Conservation (phyloP, 331 rosid genomes). For the Quercus phellos region DNA sequence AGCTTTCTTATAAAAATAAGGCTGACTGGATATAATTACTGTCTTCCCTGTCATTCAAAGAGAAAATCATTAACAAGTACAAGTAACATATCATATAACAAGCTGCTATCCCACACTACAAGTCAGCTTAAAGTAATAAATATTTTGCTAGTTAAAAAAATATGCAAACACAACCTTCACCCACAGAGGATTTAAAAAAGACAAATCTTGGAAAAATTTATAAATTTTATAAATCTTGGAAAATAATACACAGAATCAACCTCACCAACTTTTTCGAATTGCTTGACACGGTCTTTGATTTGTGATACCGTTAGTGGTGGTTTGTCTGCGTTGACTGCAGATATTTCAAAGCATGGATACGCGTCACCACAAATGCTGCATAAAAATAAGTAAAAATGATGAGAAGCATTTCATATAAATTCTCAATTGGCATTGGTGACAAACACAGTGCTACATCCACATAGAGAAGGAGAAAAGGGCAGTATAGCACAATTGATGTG, state of each 20-base stretch:
- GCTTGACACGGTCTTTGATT: slow-evolving; percentile 77
- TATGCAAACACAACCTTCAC: no score
- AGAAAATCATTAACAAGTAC: slow-evolving; percentile 19
- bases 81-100: slow-evolving; percentile 12
- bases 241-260: slow-evolving; percentile 4
- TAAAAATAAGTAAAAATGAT: slow-evolving; percentile 19
- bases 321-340: slow-evolving; percentile 94
- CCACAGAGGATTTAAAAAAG: no score
- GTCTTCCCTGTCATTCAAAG: slow-evolving; percentile 66
- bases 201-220: no score
- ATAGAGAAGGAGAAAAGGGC: neutral
- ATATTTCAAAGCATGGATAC: slow-evolving; percentile 86
- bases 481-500: neutral
- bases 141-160: no score
- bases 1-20: slow-evolving; percentile 82
- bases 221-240: neutral
- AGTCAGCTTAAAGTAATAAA: neutral
- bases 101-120: neutral
- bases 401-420: slow-evolving; percentile 8
- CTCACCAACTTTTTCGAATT: slow-evolving; percentile 80
- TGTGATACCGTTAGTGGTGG: slow-evolving; percentile 70
- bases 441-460: no score
- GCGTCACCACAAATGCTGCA: slow-evolving; percentile 75
- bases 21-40: slow-evolving; percentile 77
- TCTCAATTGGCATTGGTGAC: neutral